Percentiles rank a stretch among this genome's conserved stretches.
phyloP scores from a whole-genome alignment of 1,284 basidiomycete species.

The Pseudozyma sp. region DNA sequence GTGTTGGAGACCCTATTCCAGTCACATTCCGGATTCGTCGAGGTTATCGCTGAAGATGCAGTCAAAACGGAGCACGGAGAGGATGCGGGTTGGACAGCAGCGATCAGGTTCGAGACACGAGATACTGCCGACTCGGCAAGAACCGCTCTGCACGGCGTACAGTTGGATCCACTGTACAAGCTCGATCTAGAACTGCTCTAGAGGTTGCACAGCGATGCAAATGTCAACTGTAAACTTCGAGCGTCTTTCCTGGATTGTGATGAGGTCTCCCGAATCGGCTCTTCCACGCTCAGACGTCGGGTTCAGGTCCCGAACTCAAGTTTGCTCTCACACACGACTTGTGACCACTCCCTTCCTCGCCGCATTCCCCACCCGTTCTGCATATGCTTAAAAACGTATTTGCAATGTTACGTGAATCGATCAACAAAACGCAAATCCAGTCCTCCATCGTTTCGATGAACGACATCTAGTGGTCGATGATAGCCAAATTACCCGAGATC shows the following conservation, averaged over 20 bases:
- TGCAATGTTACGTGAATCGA: background rate
- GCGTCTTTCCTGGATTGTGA: too few species aligned
- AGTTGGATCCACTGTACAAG: constrained; percentile 76
- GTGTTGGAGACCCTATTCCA: constrained; percentile 17
- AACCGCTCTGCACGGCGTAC: constrained; percentile 81
- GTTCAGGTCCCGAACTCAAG: too few species aligned
- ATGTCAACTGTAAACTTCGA: too few species aligned
- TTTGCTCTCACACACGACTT: too few species aligned
- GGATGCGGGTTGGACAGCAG: constrained; percentile 74
- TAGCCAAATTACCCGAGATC: constrained; percentile 69
- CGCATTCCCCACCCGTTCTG: background rate
- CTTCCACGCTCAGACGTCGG: too few species aligned
- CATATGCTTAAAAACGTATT: background rate
- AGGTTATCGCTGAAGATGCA: background rate
- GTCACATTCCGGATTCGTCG: constrained; percentile 2
- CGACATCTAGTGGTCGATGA: constrained; percentile 67
- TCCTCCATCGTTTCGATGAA: background rate
- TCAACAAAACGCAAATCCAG: background rate
- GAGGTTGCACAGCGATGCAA: too few species aligned
- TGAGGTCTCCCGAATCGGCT: too few species aligned
- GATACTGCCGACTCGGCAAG: constrained; percentile 80
- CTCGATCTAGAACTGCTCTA: constrained; percentile 8
- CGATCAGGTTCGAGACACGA: constrained; percentile 77
- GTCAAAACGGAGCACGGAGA: constrained; percentile 2
- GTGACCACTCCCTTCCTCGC: too few species aligned